Conservation (phyloP, 176 grass and related monocot species). For the Oryza brachyantha region DNA sequence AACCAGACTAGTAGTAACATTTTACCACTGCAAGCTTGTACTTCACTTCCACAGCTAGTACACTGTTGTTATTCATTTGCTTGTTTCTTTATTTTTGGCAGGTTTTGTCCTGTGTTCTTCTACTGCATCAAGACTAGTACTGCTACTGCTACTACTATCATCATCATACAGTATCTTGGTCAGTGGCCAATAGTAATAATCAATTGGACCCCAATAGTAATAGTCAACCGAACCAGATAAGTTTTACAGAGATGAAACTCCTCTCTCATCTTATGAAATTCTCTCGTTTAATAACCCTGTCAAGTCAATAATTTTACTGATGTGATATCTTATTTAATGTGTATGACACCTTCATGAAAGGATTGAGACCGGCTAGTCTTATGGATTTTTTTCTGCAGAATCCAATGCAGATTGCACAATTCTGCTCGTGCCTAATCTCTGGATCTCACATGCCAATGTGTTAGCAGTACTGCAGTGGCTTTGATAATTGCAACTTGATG, state of each 20-base stretch:
- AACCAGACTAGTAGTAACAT: neutral
- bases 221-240: no score
- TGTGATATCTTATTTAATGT: no score
- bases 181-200: neutral
- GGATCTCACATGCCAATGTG: neutral
- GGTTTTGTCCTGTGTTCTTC: constrained; percentile 7
- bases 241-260: no score
- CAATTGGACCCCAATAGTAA: neutral
- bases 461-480: neutral
- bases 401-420: neutral
- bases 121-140: neutral
- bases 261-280: no score
- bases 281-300: no score
- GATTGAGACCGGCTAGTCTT: no score
- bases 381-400: neutral
- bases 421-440: neutral
- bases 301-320: no score
- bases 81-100: neutral
- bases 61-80: neutral
- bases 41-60: neutral
- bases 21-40: neutral
- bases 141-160: neutral
- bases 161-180: neutral
- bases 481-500: neutral
- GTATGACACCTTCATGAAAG: no score